Percentiles rank a stretch among this genome's conserved stretches.
phyloP scores from a whole-genome alignment of 2,329 filamentous ascomycete genomes.

The Calonectria hawksworthii region DNA sequence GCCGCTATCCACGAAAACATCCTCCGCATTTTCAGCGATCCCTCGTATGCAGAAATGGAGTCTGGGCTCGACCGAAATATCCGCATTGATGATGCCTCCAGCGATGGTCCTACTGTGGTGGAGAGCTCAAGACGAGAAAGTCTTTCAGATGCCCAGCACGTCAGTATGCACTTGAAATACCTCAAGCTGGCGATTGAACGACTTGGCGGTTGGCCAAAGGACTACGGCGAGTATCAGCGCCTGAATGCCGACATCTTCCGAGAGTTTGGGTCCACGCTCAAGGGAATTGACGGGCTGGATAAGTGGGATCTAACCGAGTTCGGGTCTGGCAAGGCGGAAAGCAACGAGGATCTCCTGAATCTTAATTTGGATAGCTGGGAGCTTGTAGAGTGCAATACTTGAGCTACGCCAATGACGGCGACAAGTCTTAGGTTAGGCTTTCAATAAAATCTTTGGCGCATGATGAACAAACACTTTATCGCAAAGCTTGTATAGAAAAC shows the following conservation, averaged over 20 bases:
- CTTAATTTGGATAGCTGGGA: constrained; percentile 6
- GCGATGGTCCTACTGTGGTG: neutral
- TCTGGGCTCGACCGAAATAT: neutral
- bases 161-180: neutral
- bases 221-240: neutral
- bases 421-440: no score
- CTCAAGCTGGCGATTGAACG: neutral
- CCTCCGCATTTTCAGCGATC: neutral
- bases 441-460: neutral
- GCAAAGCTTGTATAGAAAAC: neutral
- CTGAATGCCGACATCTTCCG: neutral
- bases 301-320: neutral
- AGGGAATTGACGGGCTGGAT: neutral
- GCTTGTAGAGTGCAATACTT: neutral
- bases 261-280: neutral
- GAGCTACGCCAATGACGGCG: neutral
- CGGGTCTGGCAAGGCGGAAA: neutral
- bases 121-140: neutral
- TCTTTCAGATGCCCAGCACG: neutral
- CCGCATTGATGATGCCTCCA: neutral
- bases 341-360: neutral
- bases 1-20: neutral
- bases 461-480: neutral
- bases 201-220: neutral
- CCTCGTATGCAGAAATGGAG: neutral